Evolutionary conservation across 257 asterid species (phyloP), one percentile per base, ranked within the genome.

Genomic region (Solanum sejunctum): DNA sequence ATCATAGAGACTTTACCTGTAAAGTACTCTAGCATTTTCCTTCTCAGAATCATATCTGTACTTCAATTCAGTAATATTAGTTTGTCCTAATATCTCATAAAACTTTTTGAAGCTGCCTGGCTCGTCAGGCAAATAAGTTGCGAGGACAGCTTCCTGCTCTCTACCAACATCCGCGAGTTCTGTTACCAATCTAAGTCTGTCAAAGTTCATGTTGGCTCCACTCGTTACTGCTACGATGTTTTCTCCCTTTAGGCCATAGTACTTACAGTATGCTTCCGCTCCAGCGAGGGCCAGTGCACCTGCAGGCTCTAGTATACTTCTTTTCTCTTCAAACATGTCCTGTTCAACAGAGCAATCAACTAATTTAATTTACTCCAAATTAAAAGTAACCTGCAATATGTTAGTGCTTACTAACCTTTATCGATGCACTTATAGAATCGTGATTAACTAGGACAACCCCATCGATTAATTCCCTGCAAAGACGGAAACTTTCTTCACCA

Each of bases 221-320:
- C 96, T 95, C n/a, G 98, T 92, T 90, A 96, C 88, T 54, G 97
- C 98, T 81, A 96, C 97, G 47, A 96, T 93, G 89, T 93, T 93
- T 87, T 86, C 95, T 66, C 88, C 95, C 92, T 93, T 90, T 66
- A 92, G 89, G 78, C 93, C 94, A 82, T 96, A 94, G 87, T 95
- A 91, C 75, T 92, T 92, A 93, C 98, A 96, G 80, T 96, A 95
- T 17, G 98, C 97, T 90, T 96, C 93, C 32, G 98, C 99, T 85
- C 99, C 99, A 80, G 98, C 98, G 20, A 96, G 89, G 83, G 99
- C 89, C 90, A 96, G 98, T 41, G 99, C 99, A 83, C 99, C 99
- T 23, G 99, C 97, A 52, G 98, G 99, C 88, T 96, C 99, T 86
- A 96, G 85, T 72, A 96, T 96, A 88, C 94, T 95, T 90, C 98